phyloP scores from a whole-genome alignment of 2,329 filamentous ascomycete genomes.

The Escovopsis weberi region DNA sequence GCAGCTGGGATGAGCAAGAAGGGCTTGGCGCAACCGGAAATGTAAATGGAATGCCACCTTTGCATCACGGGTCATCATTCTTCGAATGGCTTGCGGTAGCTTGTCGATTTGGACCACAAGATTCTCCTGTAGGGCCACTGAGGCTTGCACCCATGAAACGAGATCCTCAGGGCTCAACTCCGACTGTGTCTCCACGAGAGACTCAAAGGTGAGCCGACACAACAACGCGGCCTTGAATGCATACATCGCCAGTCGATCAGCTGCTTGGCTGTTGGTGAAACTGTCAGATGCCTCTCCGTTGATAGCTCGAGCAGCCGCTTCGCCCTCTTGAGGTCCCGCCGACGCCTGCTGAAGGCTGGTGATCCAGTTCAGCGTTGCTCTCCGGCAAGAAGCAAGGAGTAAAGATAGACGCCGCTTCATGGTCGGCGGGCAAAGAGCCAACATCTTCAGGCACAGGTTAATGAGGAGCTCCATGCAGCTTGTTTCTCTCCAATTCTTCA shows the following conservation, averaged over 20 bases:
- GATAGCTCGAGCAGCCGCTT: too few relatives aligned
- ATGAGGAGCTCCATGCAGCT: slow-evolving; percentile 44
- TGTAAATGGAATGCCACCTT: slow-evolving; percentile 5
- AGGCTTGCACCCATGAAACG: slow-evolving; percentile 10
- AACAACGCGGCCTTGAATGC: slow-evolving; percentile 41
- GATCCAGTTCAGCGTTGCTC: slow-evolving; percentile 35
- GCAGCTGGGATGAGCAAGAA: not conserved
- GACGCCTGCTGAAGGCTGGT: slow-evolving; percentile 29
- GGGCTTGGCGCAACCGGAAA: not conserved
- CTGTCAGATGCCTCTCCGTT: slow-evolving; percentile 13
- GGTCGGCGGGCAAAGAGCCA: slow-evolving; percentile 2
- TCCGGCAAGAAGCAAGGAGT: slow-evolving; percentile 27
- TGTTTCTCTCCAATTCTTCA: slow-evolving; percentile 42
- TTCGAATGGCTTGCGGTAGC: slow-evolving; percentile 1
- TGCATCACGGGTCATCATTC: slow-evolving; percentile 10
- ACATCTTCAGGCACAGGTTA: slow-evolving; percentile 30
- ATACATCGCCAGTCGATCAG: slow-evolving; percentile 22
- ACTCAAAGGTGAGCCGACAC: slow-evolving; percentile 28
- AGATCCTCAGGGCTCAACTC: slow-evolving; percentile 3
- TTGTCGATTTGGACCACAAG: slow-evolving; percentile 7
- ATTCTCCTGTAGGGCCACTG: slow-evolving; percentile 15
- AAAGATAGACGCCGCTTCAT: slow-evolving; percentile 9
- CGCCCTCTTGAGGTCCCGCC: slow-evolving; percentile 18
- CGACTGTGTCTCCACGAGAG: not conserved
- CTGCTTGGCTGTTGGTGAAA: slow-evolving; percentile 10